phyloP scores from a whole-genome alignment of 352 stramenopile genomes.

The Phytopythium litorale region DNA sequence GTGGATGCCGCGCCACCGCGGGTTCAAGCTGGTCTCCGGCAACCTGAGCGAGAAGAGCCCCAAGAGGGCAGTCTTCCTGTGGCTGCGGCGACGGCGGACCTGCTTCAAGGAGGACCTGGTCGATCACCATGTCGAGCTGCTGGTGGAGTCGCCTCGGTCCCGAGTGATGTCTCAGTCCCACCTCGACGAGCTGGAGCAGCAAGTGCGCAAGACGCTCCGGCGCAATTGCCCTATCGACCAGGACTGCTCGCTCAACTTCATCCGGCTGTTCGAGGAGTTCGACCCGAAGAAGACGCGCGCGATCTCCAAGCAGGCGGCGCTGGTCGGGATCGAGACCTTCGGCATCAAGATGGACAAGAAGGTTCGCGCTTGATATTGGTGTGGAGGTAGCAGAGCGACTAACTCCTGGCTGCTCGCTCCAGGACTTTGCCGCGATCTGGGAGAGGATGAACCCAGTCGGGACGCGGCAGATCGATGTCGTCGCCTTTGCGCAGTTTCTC shows the following conservation, averaged over 20 bases:
- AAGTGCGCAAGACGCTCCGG: slow-evolving; percentile 65
- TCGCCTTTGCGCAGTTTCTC: slow-evolving; percentile 58
- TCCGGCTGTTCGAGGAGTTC: slow-evolving; percentile 71
- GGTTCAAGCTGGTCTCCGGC: slow-evolving; percentile 67
- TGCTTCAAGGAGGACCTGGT: slow-evolving; percentile 46
- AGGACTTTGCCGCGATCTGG: slow-evolving; percentile 69
- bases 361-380: slow-evolving; percentile 18
- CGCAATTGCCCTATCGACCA: slow-evolving; percentile 75
- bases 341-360: slow-evolving; percentile 77
- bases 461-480: slow-evolving; percentile 53
- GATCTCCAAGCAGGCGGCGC: slow-evolving; percentile 41
- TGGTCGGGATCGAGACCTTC: slow-evolving; percentile 55
- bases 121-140: slow-evolving; percentile 32
- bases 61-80: slow-evolving; percentile 61
- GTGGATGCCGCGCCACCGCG: slow-evolving; percentile 64
- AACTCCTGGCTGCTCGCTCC: background rate
- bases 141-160: slow-evolving; percentile 35
- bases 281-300: slow-evolving; percentile 59
- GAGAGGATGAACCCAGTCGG: slow-evolving; percentile 61
- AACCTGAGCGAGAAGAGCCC: slow-evolving; percentile 66
- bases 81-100: slow-evolving; percentile 40
- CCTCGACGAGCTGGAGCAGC: slow-evolving; percentile 60
- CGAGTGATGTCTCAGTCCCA: slow-evolving; percentile 40
- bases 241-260: slow-evolving; percentile 72
- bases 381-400: background rate